Base-by-base conservation (phyloP, 163 green algal genomes). In the Scenedesmus sp. region DNA sequence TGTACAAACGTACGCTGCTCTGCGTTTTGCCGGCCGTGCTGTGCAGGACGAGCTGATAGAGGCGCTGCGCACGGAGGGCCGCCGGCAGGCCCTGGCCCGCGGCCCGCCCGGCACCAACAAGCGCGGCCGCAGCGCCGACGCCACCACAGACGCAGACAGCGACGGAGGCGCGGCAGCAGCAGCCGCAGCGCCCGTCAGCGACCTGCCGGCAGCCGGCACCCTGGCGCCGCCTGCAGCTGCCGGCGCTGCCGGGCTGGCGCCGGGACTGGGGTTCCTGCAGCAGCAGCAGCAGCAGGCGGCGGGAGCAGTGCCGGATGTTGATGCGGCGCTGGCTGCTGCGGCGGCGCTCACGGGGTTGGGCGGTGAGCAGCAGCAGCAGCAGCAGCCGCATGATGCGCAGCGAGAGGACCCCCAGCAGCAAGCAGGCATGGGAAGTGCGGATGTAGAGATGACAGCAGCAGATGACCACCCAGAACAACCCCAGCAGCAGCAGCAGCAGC, bases 21-120 rank as follows among this genome's bases (percentile, higher is more conserved):
- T 81, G 16, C 44, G 12, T 20, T 26, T 85, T 70, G 33, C 53
- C 13, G 37, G 35, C 37, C 3, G 46, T 1, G 89, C 24, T 13
- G 35, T 94, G 73, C 96, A 99, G 95, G 97, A 99, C 84, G 97
- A 98, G 72, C 93, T 99, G 53, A 97, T 98, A 18, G 94, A 97
- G 90, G 65, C 89, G 6, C 78, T 98, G 87, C 94, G 97, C 61
- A 94, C 91, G 65, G 96, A 99, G 51, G 97, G 97, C 0, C 93
- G 97, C 10, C 83, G 93, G 33, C 97, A 99, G 89, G 97, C 97
- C 18, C 20, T 43, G 3, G 30, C 43, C 33, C 83, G 88, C 40
- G 30, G 10, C 33, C 18, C 46, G 18, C 2, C 78, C n/a, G 18
- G 18, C n/a, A n/a, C 12, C 42, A 81, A 30, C 30, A 51, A 43